Conservation (phyloP, 495 filamentous ascomycete species). For the Diplogelasinospora grovesii region DNA sequence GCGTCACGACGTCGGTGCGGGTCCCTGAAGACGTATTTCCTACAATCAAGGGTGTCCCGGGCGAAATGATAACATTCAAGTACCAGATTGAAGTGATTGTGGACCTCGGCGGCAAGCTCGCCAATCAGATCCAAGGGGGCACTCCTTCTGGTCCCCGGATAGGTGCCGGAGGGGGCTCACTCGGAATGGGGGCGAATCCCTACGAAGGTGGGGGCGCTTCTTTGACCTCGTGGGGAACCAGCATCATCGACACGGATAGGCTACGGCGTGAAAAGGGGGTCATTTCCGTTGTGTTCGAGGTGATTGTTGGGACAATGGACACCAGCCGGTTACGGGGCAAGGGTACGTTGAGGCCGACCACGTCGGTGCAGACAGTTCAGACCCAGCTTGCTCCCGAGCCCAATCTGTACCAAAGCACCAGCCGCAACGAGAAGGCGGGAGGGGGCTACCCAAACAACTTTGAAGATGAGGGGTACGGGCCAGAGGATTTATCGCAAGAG, state of each 20-base stretch:
- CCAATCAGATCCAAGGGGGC: conserved; percentile 44
- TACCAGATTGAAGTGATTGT: conserved; percentile 91
- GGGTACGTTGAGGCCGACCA: conserved; percentile 26
- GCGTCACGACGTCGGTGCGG: conserved; percentile 71
- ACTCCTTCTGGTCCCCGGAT: conserved; percentile 26
- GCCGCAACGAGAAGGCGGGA: conserved; percentile 11
- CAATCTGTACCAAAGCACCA: conserved; percentile 5
- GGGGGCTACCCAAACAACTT: conserved; percentile 6
- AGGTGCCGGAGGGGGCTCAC: conserved; percentile 6
- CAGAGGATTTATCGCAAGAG: conserved; percentile 12
- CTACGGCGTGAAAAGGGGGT: conserved; percentile 84
- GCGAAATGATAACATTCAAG: conserved; percentile 86
- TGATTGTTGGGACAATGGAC: conserved; percentile 83
- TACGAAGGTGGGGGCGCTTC: conserved; percentile 27
- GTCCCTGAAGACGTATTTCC: conserved; percentile 90
- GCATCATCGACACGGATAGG: conserved; percentile 83
- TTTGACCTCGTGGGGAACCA: conserved; percentile 55
- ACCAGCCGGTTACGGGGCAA: conserved; percentile 56
- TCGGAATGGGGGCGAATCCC: conserved; percentile 16
- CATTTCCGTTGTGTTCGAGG: conserved; percentile 72
- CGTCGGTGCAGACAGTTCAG: conserved; percentile 17
- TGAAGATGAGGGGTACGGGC: conserved; percentile 11
- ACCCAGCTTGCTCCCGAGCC: conserved; percentile 12
- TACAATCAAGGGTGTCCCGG: conserved; percentile 81
- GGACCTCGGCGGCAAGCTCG: conserved; percentile 82